phyloP scores from a whole-genome alignment of 1,284 basidiomycete genomes.

The Takashimella tepidaria region DNA sequence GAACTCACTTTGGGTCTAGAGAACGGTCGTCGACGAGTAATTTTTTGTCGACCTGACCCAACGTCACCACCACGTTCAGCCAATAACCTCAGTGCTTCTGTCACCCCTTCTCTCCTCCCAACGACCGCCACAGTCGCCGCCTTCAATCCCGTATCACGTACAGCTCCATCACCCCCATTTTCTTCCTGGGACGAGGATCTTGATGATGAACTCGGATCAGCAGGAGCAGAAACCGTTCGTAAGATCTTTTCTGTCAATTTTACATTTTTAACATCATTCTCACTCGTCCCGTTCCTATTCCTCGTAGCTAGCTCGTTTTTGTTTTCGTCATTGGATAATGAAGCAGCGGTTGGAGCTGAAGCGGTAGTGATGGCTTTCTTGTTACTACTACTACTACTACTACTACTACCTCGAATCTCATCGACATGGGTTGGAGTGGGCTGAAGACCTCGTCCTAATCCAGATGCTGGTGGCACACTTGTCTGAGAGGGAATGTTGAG shows the following conservation, averaged over 20 bases:
- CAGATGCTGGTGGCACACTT: constrained; percentile 6
- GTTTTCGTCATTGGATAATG: not conserved
- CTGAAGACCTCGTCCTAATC: constrained; percentile 22
- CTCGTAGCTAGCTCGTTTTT: not conserved
- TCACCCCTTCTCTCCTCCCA: constrained; percentile 15
- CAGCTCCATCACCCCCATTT: not conserved
- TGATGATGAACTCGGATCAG: constrained; percentile 3
- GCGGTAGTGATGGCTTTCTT: no score
- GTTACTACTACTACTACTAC: no score
- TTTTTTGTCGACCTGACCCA: not conserved
- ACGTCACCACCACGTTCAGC: constrained; percentile 17
- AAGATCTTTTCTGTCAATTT: constrained; percentile 5
- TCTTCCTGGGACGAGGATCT: not conserved
- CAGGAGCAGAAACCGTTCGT: constrained; percentile 15
- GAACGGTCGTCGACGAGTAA: not conserved
- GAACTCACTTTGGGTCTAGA: not conserved
- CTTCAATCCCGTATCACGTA: no score
- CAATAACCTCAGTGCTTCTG: constrained; percentile 24
- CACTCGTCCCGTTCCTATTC: not conserved
- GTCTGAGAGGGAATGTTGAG: not conserved
- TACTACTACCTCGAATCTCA: constrained; percentile 1
- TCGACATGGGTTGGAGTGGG: constrained; percentile 37
- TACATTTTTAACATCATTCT: not conserved
- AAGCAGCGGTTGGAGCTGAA: not conserved
- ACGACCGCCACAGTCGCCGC: not conserved